Evolutionary conservation across 1,139 yeast species (phyloP), one percentile per base, ranked within the genome.

Genomic region (Petasospora rhodanensis): DNA sequence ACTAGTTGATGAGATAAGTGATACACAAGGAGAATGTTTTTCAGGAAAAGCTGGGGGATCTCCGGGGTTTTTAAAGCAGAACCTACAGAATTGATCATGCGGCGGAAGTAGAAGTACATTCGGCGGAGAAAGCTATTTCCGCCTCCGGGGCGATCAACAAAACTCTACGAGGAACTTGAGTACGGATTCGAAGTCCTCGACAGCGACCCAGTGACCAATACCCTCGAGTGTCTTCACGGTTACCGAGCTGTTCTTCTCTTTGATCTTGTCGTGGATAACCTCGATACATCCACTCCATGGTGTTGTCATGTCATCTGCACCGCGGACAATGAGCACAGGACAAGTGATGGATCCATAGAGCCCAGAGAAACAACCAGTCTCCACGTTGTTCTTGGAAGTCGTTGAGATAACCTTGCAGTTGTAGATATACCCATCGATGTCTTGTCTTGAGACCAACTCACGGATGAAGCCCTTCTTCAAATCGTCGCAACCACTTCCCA

Each of bases 131-230:
- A n/a, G 20, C 7, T 18, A 18, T 18, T 18, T 18, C 20, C 20
- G 20, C 20, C 20, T n/a, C n/a, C n/a, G n/a, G n/a, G 14, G 8
- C 7, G 24, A 22, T 10, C 24, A 10, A 8, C 15, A 22, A 17
- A 28, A 23, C 26, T 22, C 26, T 7, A 14, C 4, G 3, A 28
- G 6, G 18, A 20, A 4, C 18, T 28, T 14, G 12, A 28, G 6
- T 9, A 23, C 26, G 4, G 23, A n/a, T 12, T 22, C 18, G 14
- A 4, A 4, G 15, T 24, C 29, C 22, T 32, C 36, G 15, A 32
- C 27, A 2, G 36, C 36, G 13, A 29, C 21, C 36, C 36, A 32
- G 18, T 32, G 36, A 24, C 36, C 36, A 12, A 32, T 26, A 11
- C 24, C 22, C 3, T 13, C 9, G 5, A 31, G 14, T 14, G 5